These are phyloP conservation scores for Linnemannia schmuckeri DNA, from an alignment of 192 early-diverging fungal species.

Conservation along the genomic window DNA sequence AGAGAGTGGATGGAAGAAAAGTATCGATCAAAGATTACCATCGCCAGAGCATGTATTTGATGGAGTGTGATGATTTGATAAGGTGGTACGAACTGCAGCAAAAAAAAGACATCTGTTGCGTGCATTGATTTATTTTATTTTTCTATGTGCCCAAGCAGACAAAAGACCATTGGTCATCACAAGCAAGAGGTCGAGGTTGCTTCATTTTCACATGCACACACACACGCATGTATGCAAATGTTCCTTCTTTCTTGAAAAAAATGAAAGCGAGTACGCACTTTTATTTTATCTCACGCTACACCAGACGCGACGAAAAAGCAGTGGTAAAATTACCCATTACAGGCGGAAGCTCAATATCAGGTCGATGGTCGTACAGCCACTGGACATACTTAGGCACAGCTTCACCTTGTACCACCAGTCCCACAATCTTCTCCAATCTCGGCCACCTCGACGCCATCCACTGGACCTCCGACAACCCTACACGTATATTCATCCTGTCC, in stretches of 20 bases:
- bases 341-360: conserved; percentile 37
- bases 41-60: too few relatives aligned
- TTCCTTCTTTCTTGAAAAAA: not conserved
- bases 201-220: too few relatives aligned
- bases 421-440: conserved; percentile 33
- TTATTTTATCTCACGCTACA: not conserved
- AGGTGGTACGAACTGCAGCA: too few relatives aligned
- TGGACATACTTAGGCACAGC: conserved; percentile 34
- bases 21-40: too few relatives aligned
- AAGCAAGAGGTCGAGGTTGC: too few relatives aligned
- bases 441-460: conserved; percentile 49
- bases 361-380: conserved; percentile 46
- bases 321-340: conserved; percentile 34
- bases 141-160: too few relatives aligned
- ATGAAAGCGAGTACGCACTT: not conserved
- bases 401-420: conserved; percentile 34
- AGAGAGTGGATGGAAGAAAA: too few relatives aligned
- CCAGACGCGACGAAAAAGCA: not conserved
- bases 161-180: too few relatives aligned
- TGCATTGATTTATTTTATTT: too few relatives aligned
- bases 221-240: too few relatives aligned
- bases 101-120: too few relatives aligned
- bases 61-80: too few relatives aligned
- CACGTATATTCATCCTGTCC: conserved; percentile 35
- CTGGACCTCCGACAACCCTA: conserved; percentile 42